Evolutionary conservation across 768 basidiomycete genomes (phyloP).

Genomic region (Mrakia gelida): DNA sequence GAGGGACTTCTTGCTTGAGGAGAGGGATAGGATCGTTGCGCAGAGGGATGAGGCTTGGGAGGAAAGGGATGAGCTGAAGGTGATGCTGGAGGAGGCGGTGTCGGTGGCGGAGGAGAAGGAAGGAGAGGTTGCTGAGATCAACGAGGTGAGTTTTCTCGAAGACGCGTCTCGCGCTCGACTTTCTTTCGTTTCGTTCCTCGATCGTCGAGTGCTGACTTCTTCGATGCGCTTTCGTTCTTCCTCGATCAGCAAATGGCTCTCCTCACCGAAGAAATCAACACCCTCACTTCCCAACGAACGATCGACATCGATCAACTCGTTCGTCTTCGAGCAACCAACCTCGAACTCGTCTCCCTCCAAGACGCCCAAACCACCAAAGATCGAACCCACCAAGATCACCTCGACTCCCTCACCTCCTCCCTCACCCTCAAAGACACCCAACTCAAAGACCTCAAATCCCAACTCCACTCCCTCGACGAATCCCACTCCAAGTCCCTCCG

Average conservation of each 20-base stretch:
- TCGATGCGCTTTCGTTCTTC: not conserved
- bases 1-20: conserved; percentile 53
- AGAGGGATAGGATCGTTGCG: conserved; percentile 55
- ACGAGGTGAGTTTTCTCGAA: conserved; percentile 47
- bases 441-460: conserved; percentile 51
- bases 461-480: conserved; percentile 52
- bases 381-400: not conserved
- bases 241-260: not conserved
- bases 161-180: too few species aligned
- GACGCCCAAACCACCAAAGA: conserved; percentile 7
- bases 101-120: conserved; percentile 1
- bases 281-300: not conserved
- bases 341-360: not conserved
- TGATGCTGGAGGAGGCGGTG: conserved; percentile 13
- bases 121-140: conserved; percentile 47
- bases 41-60: conserved; percentile 56
- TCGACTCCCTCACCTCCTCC: not conserved
- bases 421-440: conserved; percentile 7
- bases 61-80: conserved; percentile 55
- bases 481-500: conserved; percentile 49
- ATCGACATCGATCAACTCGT: conserved; percentile 21
- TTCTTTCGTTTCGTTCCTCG: conserved; percentile 44
- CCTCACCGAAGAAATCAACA: not conserved
- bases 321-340: conserved; percentile 15
- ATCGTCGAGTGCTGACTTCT: conserved; percentile 43